Evolutionary conservation across 2,329 filamentous ascomycete species (phyloP), one percentile per base, ranked within the genome.

Genomic region (Hypoxylon sp.): DNA sequence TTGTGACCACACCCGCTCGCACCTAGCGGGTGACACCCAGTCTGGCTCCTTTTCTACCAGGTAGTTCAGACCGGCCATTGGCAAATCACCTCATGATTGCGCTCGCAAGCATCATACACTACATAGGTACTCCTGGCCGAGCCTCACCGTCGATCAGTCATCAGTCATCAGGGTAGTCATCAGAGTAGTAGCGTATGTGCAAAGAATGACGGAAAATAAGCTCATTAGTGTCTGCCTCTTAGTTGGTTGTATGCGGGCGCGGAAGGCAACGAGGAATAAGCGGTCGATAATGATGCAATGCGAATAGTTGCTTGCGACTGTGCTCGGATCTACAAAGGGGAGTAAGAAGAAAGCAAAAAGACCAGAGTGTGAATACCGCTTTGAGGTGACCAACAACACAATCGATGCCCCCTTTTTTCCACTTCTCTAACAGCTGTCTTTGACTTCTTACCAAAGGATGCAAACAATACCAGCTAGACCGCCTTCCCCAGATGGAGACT

Each of bases 261-360:
- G 10, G 11, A 31, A 52, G 42, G n/a, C 42, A 64, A 42, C 10
- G 48, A 24, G 48, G 24, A 61, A 59, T 59, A 66, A 47, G 62
- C 69, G 69, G 66, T 69, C 59, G 64, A 58, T 46, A 50, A 71
- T 71, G 69, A 70, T 71, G 69, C 69, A 71, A 71, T 71, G 61
- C 31, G 39, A 67, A 65, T 65, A 55, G 61, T 63, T 60, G 54
- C 54, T 71, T 71, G 67, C 66, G 66, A 71, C 53, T 69, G 57
- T 27, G 42, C 35, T 56, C 42, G 50, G 55, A 63, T 65, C 62
- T 62, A 66, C 61, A 63, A 59, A 65, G 46, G 11, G 57, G 13
- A 39, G 24, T 29, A 60, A 17, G 13, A 53, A 37, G 21, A 48
- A 31, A 63, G 21, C 27, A 46, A 44, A 21, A 59, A 58, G 39